Evolutionary conservation across 2,329 filamentous ascomycete species (phyloP).

Genomic region (Hymenoscyphus albidus): DNA sequence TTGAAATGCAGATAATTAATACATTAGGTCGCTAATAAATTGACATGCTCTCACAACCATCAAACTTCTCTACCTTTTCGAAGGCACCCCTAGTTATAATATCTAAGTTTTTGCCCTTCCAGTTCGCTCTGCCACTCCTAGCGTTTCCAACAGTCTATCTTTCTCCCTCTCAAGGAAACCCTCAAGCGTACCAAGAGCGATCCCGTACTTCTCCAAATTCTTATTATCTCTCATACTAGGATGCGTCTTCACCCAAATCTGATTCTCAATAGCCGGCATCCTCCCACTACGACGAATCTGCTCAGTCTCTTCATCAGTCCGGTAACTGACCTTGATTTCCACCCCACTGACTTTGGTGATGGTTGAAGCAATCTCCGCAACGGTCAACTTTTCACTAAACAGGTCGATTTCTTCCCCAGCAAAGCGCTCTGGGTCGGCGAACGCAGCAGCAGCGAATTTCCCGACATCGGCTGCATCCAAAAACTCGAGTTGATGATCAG

Average conservation of each 20-base stretch:
- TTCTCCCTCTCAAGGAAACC: slow-evolving; percentile 7
- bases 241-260: slow-evolving; percentile 1
- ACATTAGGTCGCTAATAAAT: too few species aligned
- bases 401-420: slow-evolving; percentile 6
- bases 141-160: background rate
- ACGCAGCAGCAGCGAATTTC: slow-evolving; percentile 18
- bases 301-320: slow-evolving; percentile 6
- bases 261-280: slow-evolving; percentile 6
- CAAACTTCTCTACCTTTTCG: background rate
- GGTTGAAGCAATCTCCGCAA: slow-evolving; percentile 27
- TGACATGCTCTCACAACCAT: too few species aligned
- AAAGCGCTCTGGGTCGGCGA: slow-evolving; percentile 19
- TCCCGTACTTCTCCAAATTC: slow-evolving; percentile 9
- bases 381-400: slow-evolving; percentile 5
- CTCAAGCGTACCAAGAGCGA: slow-evolving; percentile 3
- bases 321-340: slow-evolving; percentile 20
- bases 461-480: slow-evolving; percentile 18
- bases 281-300: background rate
- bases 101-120: background rate
- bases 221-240: background rate
- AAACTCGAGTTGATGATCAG: background rate
- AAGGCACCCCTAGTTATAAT: background rate
- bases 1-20: too few species aligned
- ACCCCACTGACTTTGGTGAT: slow-evolving; percentile 33
- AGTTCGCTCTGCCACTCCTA: background rate